Conservation (phyloP, 2,329 filamentous ascomycete species). For the Cyphellophora attinorum region DNA sequence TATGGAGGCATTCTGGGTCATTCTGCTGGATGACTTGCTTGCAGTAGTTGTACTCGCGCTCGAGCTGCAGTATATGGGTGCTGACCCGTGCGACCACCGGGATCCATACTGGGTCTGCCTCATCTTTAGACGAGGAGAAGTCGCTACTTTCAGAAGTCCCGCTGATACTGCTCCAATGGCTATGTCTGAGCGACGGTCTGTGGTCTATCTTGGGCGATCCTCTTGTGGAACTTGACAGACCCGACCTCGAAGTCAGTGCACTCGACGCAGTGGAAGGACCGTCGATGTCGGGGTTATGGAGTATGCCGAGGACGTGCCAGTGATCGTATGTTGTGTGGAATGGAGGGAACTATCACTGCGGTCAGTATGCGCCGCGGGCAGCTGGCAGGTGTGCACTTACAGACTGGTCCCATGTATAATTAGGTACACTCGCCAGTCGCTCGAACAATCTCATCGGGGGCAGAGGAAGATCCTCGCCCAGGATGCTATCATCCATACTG, state of each 20-base stretch:
- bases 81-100: constrained; percentile 75
- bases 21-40: constrained; percentile 61
- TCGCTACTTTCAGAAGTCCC: constrained; percentile 33
- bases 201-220: constrained; percentile 33
- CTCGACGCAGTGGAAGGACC: constrained; percentile 38
- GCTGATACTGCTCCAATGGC: constrained; percentile 44
- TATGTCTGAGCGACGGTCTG: constrained; percentile 28
- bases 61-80: constrained; percentile 69
- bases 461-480: constrained; percentile 38
- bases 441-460: constrained; percentile 63
- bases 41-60: constrained; percentile 77
- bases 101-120: constrained; percentile 37
- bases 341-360: constrained; percentile 21
- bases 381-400: constrained; percentile 10
- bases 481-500: constrained; percentile 20
- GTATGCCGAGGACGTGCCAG: constrained; percentile 60
- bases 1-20: constrained; percentile 65
- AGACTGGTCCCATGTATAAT: constrained; percentile 68
- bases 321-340: constrained; percentile 67
- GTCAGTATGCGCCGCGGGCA: constrained; percentile 4
- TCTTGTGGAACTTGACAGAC: constrained; percentile 32
- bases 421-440: constrained; percentile 61
- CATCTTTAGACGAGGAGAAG: constrained; percentile 28
- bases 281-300: constrained; percentile 45
- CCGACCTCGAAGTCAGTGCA: constrained; percentile 30